Evolutionary conservation across 1,284 basidiomycete species (phyloP), one percentile per base, ranked within the genome.

Genomic region (Somion occarium): DNA sequence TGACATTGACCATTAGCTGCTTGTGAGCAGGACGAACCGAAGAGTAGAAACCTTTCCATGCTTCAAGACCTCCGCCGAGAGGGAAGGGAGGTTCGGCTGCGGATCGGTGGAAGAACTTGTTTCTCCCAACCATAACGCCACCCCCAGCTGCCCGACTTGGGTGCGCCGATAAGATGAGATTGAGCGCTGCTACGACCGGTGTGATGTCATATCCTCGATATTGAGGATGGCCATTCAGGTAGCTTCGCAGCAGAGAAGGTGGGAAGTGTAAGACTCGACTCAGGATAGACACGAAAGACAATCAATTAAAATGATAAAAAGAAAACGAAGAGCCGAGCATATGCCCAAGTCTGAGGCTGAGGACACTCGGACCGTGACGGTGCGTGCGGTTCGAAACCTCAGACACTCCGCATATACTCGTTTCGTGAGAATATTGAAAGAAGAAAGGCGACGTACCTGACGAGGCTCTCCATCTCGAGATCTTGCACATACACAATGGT

Each of bases 1-100:
- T 88, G 50, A 91, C 80, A 58, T 91, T 90, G 26, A 89, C 83
- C 84, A 88, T 85, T 26, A 91, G 70, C 55, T 86, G 82, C 42
- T 80, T 79, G 63, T 84, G 82, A 1, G 82, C 69, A 1, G 87
- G 84, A 5, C 88, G 79, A 39, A 88, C 85, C 3, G 86, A 89
- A 2, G 84, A 80, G 61, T 84, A 90, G 63, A 86, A 90, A 0
- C 88, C 88, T 59, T 79, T 74, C 71, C 79, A 85, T 0, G 83
- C 87, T 58, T 85, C 76, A 11, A 89, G 73, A 5, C 81, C 78
- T 11, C 81, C 85, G 12, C 82, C 83, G 23, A 88, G 71, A 24
- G 62, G 42, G 5, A 68, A 57, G 4, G 81, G 74, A 12, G 64
- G 64, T 39, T 59, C 56, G n/a, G 65, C 66, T 2, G 73, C 70